Evolutionary conservation across 1,284 basidiomycete species (phyloP).

Genomic region (Puccinia novopanici): DNA sequence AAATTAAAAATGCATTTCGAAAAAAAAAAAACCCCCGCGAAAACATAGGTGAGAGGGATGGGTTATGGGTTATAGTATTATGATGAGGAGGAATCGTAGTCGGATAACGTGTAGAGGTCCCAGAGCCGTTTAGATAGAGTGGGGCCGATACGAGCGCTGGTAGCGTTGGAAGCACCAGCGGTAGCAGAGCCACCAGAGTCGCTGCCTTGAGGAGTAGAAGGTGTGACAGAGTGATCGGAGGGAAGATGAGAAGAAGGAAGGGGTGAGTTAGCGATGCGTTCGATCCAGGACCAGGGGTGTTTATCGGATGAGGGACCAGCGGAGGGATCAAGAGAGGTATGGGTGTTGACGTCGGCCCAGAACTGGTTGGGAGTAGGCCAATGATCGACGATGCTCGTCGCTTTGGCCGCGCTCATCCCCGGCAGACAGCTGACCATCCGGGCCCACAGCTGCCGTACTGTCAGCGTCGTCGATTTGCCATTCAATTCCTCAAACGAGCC

Average conservation of each 20-base stretch:
- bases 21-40: not conserved
- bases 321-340: not conserved
- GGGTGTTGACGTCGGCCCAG: conserved; percentile 56
- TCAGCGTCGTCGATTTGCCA: conserved; percentile 62
- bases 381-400: conserved; percentile 61
- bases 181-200: too few relatives aligned
- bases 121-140: conserved; percentile 33
- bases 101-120: conserved; percentile 21
- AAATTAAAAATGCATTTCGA: too few relatives aligned
- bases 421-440: conserved; percentile 64
- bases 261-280: not conserved
- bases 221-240: not conserved
- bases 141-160: conserved; percentile 19
- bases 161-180: too few relatives aligned
- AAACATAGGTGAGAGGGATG: not conserved
- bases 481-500: conserved; percentile 63
- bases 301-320: not conserved
- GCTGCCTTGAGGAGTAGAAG: not conserved
- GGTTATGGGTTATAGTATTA: not conserved
- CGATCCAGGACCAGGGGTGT: conserved; percentile 36
- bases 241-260: not conserved
- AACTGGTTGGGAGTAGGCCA: conserved; percentile 63
- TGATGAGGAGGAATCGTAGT: conserved; percentile 12
- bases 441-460: conserved; percentile 62
- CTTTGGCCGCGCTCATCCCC: conserved; percentile 64